Evolutionary conservation across 352 stramenopile species (phyloP).

Genomic region (Phytophthora sp.): DNA sequence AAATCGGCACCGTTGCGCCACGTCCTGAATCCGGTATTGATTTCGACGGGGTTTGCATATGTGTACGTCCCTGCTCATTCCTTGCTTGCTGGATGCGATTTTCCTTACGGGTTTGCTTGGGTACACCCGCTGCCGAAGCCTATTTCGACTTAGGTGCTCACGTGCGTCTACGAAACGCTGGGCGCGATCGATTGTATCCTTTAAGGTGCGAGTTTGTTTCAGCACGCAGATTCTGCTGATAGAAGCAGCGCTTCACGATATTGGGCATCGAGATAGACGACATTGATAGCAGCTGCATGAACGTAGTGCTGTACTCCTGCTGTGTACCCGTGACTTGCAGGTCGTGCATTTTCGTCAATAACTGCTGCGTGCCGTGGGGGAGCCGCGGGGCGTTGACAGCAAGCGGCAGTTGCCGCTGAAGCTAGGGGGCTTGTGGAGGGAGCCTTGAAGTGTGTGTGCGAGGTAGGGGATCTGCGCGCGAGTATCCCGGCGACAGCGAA

Average conservation of each 20-base stretch:
- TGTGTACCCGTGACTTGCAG: neutral
- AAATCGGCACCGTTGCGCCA: neutral
- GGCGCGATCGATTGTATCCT: neutral
- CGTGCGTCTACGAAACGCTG: neutral
- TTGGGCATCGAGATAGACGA: neutral
- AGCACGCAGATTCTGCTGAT: neutral
- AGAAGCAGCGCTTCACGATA: slow-evolving; percentile 10
- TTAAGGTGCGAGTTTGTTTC: neutral
- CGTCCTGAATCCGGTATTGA: neutral
- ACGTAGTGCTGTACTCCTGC: slow-evolving; percentile 8
- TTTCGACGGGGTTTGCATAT: neutral
- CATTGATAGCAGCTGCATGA: neutral
- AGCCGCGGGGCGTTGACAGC: too few relatives aligned
- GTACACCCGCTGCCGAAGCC: neutral
- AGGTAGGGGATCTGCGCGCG: too few relatives aligned
- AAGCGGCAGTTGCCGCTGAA: too few relatives aligned
- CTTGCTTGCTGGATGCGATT: neutral
- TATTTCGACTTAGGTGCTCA: neutral
- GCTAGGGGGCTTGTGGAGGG: too few relatives aligned
- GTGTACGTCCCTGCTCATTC: neutral
- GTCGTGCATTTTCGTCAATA: slow-evolving; percentile 1
- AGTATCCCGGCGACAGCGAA: too few relatives aligned
- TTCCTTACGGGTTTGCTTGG: too few relatives aligned
- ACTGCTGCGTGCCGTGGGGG: too few relatives aligned
- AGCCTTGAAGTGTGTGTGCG: too few relatives aligned